Evolutionary conservation across 78 protist species (phyloP), one percentile per base, ranked within the genome.

Genomic region (Planoprotostelium fungivorum): DNA sequence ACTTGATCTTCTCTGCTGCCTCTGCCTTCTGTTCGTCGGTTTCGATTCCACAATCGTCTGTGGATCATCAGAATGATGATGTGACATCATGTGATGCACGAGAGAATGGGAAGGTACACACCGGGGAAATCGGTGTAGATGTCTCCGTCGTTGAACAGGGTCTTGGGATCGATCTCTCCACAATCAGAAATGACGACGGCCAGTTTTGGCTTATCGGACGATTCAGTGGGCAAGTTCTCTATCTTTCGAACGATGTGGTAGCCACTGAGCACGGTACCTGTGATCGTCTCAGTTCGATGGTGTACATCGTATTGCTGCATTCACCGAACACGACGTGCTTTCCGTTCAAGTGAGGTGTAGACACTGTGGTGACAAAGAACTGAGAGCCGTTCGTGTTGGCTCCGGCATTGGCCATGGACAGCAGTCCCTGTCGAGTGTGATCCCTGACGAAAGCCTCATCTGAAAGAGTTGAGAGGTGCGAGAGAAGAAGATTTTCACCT

Each of bases 311-410:
- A n/a, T 99, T 28, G 98, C 99, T 96, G 98, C 73, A 51, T 37
- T 38, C 88, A 63, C 99, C 99, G 89, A 99, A 99, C 83, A 99
- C 99, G 34, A 99, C 99, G 97, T 99, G 99, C 84, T 93, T 93
- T 35, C 87, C 97, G 91, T 99, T 99, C 37, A 99, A 89, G 96
- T 97, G 97, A 63, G 97, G 97, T 88, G 97, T 94, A 38, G 89
- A 5, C 0, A 88, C 98, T 88, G 97, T 93, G 38, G 98, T 95
- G 92, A 98, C 87, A 94, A 98, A 99, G 91, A 96, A 96, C 91
- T 97, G 98, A 28, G 89, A 28, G 38, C 96, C 96, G 96, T 97
- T 97, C 29, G 97, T 96, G 91, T 90, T 89, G 84, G 91, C 91
- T 83, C 98, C 99, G 0, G 97, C 94, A 95, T 98, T 98, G 38